phyloP scores from a whole-genome alignment of 2,329 filamentous ascomycete genomes.

The Diplodia scrobiculata region DNA sequence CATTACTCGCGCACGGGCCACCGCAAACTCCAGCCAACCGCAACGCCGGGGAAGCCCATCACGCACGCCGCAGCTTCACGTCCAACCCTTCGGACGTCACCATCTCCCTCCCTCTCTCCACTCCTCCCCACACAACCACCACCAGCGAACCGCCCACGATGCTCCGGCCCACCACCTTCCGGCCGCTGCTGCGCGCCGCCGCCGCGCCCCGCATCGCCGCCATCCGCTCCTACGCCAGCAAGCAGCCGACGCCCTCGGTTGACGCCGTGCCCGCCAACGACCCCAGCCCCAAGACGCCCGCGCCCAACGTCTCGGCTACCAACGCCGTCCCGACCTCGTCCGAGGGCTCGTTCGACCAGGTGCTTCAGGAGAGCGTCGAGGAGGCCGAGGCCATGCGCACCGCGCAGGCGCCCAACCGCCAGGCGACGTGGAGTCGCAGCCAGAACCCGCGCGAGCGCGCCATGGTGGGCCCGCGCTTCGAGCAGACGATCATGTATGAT shows the following conservation, averaged over 20 bases:
- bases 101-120: not conserved
- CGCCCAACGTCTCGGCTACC: slow-evolving; percentile 60
- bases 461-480: slow-evolving; percentile 93
- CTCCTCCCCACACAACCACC: not conserved
- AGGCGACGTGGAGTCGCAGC: slow-evolving; percentile 76
- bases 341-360: slow-evolving; percentile 53
- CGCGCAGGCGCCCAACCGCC: slow-evolving; percentile 84
- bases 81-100: slow-evolving; percentile 13
- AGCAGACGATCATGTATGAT: slow-evolving; percentile 89
- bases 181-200: slow-evolving; percentile 36
- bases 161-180: slow-evolving; percentile 37
- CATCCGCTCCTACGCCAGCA: slow-evolving; percentile 13
- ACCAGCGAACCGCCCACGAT: slow-evolving; percentile 27
- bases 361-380: slow-evolving; percentile 59
- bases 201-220: slow-evolving; percentile 29
- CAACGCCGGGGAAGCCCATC: slow-evolving; percentile 6
- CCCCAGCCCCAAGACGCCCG: slow-evolving; percentile 54
- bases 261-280: slow-evolving; percentile 72
- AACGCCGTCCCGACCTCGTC: slow-evolving; percentile 60
- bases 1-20: slow-evolving; percentile 10
- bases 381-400: slow-evolving; percentile 60
- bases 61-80: slow-evolving; percentile 23
- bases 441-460: slow-evolving; percentile 79
- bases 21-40: slow-evolving; percentile 19
- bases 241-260: slow-evolving; percentile 47